phyloP scores from a whole-genome alignment of 2,329 filamentous ascomycete genomes.

The Domatiomyces globalis region DNA sequence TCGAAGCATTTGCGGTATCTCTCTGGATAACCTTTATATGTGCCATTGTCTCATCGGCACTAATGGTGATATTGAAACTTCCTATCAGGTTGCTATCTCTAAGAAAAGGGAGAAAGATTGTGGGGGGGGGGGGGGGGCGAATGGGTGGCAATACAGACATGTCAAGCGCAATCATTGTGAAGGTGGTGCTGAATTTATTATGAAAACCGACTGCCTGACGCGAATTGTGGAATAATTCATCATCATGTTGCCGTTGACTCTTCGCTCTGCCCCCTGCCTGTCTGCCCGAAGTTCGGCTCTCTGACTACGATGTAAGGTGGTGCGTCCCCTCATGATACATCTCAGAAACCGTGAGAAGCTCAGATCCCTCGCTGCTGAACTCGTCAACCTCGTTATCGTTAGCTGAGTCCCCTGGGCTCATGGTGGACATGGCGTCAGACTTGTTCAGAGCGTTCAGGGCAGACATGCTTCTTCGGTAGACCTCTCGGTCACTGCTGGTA shows the following conservation, averaged over 20 bases:
- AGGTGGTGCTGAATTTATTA: background rate
- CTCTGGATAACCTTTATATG: slow-evolving; percentile 12
- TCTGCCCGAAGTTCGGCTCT: background rate
- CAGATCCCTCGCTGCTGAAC: background rate
- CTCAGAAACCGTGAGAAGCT: background rate
- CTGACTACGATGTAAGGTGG: background rate
- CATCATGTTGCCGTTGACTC: background rate
- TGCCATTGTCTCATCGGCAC: slow-evolving; percentile 5
- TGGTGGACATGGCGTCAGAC: background rate
- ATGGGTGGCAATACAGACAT: background rate
- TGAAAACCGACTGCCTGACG: background rate
- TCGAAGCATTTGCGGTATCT: slow-evolving; percentile 13
- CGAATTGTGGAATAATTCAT: background rate
- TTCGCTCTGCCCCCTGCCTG: background rate
- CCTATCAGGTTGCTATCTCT: slow-evolving; percentile 11
- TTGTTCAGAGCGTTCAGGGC: slow-evolving; percentile 10
- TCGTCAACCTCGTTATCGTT: background rate
- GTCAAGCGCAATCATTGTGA: no score
- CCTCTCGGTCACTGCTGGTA: slow-evolving; percentile 13
- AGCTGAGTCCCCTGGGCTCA: background rate
- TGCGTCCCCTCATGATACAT: background rate
- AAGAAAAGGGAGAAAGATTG: slow-evolving; percentile 4
- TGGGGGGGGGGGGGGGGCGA: slow-evolving; percentile 3
- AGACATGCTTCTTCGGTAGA: slow-evolving; percentile 11
- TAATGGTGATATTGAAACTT: slow-evolving; percentile 8